Evolutionary conservation across 169 alveolate genomes (phyloP), one percentile per base, ranked within the genome.

Genomic region (Pseudocohnilembus persalinus): DNA sequence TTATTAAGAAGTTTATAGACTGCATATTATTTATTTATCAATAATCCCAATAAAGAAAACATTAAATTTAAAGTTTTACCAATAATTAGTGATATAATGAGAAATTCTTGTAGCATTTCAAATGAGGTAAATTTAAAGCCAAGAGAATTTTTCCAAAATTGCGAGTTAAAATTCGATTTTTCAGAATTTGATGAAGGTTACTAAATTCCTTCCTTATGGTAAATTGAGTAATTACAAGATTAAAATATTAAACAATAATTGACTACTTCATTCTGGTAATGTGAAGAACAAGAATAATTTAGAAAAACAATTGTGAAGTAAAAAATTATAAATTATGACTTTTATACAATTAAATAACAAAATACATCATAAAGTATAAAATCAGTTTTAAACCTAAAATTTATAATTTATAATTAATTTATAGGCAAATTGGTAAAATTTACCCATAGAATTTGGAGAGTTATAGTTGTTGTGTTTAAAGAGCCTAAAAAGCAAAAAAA

Each of bases 1-100:
- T 73, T 85, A 73, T 84, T 82, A 35, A 77, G 93, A 16, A 77
- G 89, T 29, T 63, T 89, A n/a, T 75, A 89, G 74, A 89, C 89
- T 0, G 83, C 88, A 73, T 64, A 72, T 31, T 73, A 35, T 73
- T 63, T 85, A 32, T 85, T 89, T 81, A 80, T 81, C 75, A 85
- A 76, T 85, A 90, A 89, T 89, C 93, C 90, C 26, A 33, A 85
- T 49, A 73, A 31, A 32, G 35, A 85, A 72, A 77, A 85, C 29
- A 89, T 89, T 34, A 80, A 63, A 0, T 82, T 76, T n/a, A 65
- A 34, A 49, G 88, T 89, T 65, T 82, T 82, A 63, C 93, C 93
- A 73, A 25, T 49, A 49, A 30, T 85, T 28, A 74, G 89, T 27
- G 93, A 89, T 49, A 49, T 49, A 49, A 4, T 49, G 26, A 49